Evolutionary conservation across 495 filamentous ascomycete species (phyloP).

Genomic region (Chaetomidium leptoderma): DNA sequence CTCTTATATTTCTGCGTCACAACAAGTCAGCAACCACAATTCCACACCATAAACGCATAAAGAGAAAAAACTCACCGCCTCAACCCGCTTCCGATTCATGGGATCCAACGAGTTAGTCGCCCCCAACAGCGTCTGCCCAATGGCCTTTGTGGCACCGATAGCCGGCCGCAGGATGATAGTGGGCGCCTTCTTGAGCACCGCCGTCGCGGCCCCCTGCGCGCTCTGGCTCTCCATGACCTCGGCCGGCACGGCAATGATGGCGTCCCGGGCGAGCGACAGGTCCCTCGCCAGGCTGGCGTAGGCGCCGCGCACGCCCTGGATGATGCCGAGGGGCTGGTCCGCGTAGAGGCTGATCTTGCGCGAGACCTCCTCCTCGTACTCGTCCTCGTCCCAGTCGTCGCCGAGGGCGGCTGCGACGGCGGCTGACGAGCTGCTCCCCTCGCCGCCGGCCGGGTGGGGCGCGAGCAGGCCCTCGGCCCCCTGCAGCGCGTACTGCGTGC

Average conservation of each 20-base stretch:
- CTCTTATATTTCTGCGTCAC: slow-evolving; percentile 25
- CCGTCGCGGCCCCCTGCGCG: slow-evolving; percentile 75
- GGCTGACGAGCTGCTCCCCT: slow-evolving; percentile 25
- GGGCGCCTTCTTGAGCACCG: slow-evolving; percentile 75
- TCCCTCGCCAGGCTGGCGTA: slow-evolving; percentile 80
- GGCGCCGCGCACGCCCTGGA: slow-evolving; percentile 79
- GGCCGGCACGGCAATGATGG: slow-evolving; percentile 88
- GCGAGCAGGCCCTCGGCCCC: slow-evolving; percentile 74
- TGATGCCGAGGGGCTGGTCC: slow-evolving; percentile 81
- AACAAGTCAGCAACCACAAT: not conserved
- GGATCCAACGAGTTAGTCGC: slow-evolving; percentile 92
- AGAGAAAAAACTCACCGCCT: slow-evolving; percentile 65
- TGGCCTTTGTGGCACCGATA: slow-evolving; percentile 84
- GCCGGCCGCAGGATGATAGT: slow-evolving; percentile 87
- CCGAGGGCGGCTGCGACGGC: slow-evolving; percentile 24
- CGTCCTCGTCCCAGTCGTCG: slow-evolving; percentile 60
- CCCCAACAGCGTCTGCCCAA: slow-evolving; percentile 83
- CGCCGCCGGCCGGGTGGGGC: slow-evolving; percentile 36
- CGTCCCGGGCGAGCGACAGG: slow-evolving; percentile 75
- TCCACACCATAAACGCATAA: not conserved
- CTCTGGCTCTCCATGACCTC: slow-evolving; percentile 84
- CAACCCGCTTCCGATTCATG: slow-evolving; percentile 72
- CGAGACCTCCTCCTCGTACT: slow-evolving; percentile 54
- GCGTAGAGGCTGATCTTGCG: slow-evolving; percentile 66
- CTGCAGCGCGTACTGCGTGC: slow-evolving; percentile 86